Evolutionary conservation across 1,139 yeast species (phyloP).

Genomic region (Yamadazyma conglobata): DNA sequence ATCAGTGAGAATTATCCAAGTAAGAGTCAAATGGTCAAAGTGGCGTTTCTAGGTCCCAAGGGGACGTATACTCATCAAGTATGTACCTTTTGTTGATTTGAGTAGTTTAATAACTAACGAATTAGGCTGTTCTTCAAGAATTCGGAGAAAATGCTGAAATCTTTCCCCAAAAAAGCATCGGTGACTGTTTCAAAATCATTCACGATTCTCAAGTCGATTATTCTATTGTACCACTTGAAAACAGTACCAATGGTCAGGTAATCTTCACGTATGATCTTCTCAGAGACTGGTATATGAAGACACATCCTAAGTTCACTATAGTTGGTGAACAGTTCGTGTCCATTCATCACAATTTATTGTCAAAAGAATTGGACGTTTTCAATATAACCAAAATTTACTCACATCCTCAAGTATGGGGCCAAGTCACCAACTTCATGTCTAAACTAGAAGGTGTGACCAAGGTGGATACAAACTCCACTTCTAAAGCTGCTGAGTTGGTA

Average conservation of each 20-base stretch:
- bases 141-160: conserved; percentile 48
- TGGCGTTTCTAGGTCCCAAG: conserved; percentile 80
- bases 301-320: conserved; percentile 39
- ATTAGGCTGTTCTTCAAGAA: conserved; percentile 75
- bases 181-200: conserved; percentile 61
- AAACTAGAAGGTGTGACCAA: conserved; percentile 35
- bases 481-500: conserved; percentile 75
- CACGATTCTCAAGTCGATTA: conserved; percentile 49
- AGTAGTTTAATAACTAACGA: conserved; percentile 11
- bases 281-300: conserved; percentile 54
- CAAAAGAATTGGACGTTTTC: conserved; percentile 37
- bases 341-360: conserved; percentile 74
- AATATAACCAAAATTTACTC: conserved; percentile 63
- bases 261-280: conserved; percentile 78
- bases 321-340: conserved; percentile 80
- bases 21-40: conserved; percentile 35
- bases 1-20: no score
- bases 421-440: conserved; percentile 57
- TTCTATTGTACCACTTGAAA: conserved; percentile 89
- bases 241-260: conserved; percentile 94
- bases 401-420: conserved; percentile 99
- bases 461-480: conserved; percentile 74
- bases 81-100: conserved; percentile 21
- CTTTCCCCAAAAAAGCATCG: conserved; percentile 48
- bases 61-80: conserved; percentile 93